Evolutionary conservation across 805 yeast species (phyloP), one percentile per base, ranked within the genome.

Genomic region (Tetrapisispora pingtungensis): DNA sequence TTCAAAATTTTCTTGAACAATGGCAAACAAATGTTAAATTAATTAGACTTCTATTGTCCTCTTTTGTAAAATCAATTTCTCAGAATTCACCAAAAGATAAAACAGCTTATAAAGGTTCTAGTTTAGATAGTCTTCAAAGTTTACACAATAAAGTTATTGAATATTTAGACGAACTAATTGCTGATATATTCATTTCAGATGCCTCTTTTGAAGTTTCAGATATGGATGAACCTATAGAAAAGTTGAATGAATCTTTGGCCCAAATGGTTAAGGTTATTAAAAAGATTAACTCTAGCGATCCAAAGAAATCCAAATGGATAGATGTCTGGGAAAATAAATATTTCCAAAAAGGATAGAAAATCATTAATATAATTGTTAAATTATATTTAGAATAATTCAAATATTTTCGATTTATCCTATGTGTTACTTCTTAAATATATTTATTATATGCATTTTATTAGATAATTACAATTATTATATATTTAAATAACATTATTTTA

Each of bases 61-160:
- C 86, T 3, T 67, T 81, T 40, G 67, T 68, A 39, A 81, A 77
- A 53, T 75, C 85, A 0, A 67, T 82, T 30, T 79, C 83, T 4
- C 50, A 64, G 2, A 47, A 59, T 50, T 45, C 49, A 26, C 46
- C 68, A 64, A 24, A 52, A 26, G 36, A 55, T 4, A 47, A 46
- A 15, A 48, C 49, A 10, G 14, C 8, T 1, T 43, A 50, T 7
- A 47, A 49, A n/a, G 80, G 80, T 1, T 51, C 59, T 8, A 59
- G 65, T 7, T 61, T 80, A 15, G 82, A 81, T 54, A 50, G 52
- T 8, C 66, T 83, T 18, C 62, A 75, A 54, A 49, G 50, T 4
- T 56, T 67, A 22, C 77, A 78, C 47, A 59, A 58, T 7, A 48
- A 55, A 1, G 52, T 81, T 10, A 75, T 72, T 19, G 71, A 64